A percentile compares a stretch with the other conserved stretches of the same genome.
phyloP scores from a whole-genome alignment of 192 early-diverging fungal genomes.

The Pilaira anomala region DNA sequence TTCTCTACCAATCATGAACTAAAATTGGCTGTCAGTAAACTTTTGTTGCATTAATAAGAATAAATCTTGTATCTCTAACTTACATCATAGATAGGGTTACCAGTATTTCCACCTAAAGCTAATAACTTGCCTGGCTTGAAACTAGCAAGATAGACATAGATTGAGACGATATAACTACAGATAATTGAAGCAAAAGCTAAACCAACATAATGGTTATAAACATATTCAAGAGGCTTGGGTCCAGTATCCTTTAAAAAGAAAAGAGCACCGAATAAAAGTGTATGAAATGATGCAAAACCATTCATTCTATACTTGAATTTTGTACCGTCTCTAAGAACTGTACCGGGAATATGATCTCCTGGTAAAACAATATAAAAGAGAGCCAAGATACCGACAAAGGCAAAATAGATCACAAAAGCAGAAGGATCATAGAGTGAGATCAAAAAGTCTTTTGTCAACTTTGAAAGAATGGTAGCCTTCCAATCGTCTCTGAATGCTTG shows the following conservation, averaged over 20 bases:
- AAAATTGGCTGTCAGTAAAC: background rate
- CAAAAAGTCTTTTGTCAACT: background rate
- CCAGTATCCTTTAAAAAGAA: constrained; percentile 51
- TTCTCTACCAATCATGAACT: constrained; percentile 94
- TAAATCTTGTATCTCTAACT: background rate
- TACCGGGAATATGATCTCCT: constrained; percentile 60
- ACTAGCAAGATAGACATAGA: constrained; percentile 73
- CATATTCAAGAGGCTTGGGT: constrained; percentile 67
- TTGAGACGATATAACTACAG: constrained; percentile 60
- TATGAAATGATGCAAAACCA: constrained; percentile 49
- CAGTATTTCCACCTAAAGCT: constrained; percentile 87
- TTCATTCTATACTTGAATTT: constrained; percentile 81
- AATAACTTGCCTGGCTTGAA: constrained; percentile 67
- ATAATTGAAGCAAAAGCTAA: constrained; percentile 68
- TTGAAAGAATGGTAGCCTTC: background rate
- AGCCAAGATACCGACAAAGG: constrained; percentile 72
- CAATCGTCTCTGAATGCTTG: constrained; percentile 1
- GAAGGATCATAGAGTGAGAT: constrained; percentile 28
- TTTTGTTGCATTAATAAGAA: background rate
- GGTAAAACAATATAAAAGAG: constrained; percentile 67
- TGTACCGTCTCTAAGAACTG: constrained; percentile 62
- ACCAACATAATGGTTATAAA: constrained; percentile 76
- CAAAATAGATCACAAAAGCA: constrained; percentile 53
- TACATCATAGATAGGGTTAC: constrained; percentile 83
- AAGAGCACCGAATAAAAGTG: constrained; percentile 49